Percentiles rank a stretch among this genome's conserved stretches.
Conservation (phyloP, 2,329 filamentous ascomycete species). For the Sarocladiaceae sp. region DNA sequence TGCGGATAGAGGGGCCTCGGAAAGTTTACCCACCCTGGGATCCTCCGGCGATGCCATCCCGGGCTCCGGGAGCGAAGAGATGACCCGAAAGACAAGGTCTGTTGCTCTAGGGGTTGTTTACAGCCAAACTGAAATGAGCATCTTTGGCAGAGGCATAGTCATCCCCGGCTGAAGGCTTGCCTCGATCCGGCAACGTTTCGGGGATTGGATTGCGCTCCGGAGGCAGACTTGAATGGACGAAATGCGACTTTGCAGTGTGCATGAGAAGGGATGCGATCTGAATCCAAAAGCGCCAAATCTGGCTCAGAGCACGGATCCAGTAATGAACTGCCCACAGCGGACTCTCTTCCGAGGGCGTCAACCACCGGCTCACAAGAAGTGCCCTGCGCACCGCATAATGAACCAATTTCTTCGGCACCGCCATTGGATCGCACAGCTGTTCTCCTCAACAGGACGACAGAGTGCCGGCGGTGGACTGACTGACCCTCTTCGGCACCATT, state of each 20-base stretch:
- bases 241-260: neutral
- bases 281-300: neutral
- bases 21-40: constrained; percentile 10
- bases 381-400: neutral
- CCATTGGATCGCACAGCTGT: neutral
- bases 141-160: neutral
- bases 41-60: constrained; percentile 6
- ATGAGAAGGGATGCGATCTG: neutral
- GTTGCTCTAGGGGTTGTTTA: neutral
- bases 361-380: constrained; percentile 6
- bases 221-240: too few relatives aligned
- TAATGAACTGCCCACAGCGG: neutral
- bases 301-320: constrained; percentile 5
- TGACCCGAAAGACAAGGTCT: constrained; percentile 1
- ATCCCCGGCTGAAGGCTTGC: too few relatives aligned
- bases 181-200: too few relatives aligned
- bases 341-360: constrained; percentile 3
- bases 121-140: neutral
- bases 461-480: neutral
- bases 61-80: neutral
- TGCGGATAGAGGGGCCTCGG: constrained; percentile 3
- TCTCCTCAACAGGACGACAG: neutral
- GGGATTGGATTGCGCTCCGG: too few relatives aligned
- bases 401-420: constrained; percentile 5
- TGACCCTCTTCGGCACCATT: too few relatives aligned